Percentiles rank a stretch among this genome's conserved stretches.
These are phyloP conservation scores for Coemansia sp. DNA, from an alignment of 371 early-diverging fungal species.

Conservation along the genomic window DNA sequence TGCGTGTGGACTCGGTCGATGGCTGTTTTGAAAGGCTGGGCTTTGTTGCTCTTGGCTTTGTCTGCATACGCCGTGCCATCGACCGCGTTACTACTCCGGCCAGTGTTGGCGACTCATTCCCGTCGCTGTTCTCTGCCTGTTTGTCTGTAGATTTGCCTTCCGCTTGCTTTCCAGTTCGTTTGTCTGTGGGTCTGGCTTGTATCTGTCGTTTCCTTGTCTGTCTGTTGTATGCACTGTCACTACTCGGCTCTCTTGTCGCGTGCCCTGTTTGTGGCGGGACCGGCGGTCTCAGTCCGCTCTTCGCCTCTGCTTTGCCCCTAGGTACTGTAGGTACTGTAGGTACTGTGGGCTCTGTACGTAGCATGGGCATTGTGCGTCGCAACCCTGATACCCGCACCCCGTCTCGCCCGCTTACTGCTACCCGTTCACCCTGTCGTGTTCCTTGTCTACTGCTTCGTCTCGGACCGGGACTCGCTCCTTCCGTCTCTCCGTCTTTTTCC, in stretches of 20 bases:
- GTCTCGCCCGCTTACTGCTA: not conserved
- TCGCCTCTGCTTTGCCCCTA: not conserved
- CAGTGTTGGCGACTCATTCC: conserved; percentile 17
- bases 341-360: not conserved
- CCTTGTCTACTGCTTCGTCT: conserved; percentile 15
- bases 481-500: not conserved
- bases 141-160: not conserved
- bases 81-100: conserved; percentile 38
- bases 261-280: not conserved
- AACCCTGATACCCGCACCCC: not conserved
- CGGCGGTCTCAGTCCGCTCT: not conserved
- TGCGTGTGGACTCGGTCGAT: conserved; percentile 7
- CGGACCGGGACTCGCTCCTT: not conserved
- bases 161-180: too few species aligned
- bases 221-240: too few species aligned
- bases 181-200: too few species aligned
- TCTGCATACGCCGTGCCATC: conserved; percentile 40
- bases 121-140: not conserved
- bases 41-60: conserved; percentile 1
- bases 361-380: not conserved
- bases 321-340: not conserved
- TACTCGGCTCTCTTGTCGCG: too few species aligned
- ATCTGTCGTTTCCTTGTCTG: too few species aligned
- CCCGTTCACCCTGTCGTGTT: not conserved
- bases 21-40: not conserved